Base-by-base conservation (phyloP, 2,329 filamentous ascomycete species). In the Diaporthe sp. region DNA sequence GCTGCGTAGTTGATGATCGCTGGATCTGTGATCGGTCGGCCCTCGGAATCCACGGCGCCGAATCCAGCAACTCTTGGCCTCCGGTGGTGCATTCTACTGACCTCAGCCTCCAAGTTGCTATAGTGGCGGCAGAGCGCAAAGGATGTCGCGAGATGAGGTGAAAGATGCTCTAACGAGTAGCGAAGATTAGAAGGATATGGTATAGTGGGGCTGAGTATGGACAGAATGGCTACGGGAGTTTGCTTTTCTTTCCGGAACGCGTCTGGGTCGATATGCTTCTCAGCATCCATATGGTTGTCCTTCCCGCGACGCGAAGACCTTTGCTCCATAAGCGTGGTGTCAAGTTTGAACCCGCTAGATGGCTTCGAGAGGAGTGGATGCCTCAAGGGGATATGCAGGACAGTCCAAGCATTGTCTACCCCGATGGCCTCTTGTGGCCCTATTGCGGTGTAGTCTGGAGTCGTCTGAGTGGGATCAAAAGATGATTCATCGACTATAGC, bases 311-410 rank as follows among this genome's bases (percentile, higher is more conserved):
- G 84, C 81, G 88, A 87, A 4, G 85, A 86, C 76, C 86, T 90
- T 69, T 88, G 87, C 76, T 90, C 88, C 81, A 92, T 85, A 4
- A 85, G 84, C 22, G 89, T 84, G n/a, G 88, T 84, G 77, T 92
- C 88, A 12, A 92, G 82, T 80, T 88, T 86, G 83, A 92, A 89
- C 37, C 86, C 80, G 73, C 25, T 50, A 9, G 86, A 84, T 37
- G 90, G 86, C 78, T 93, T 93, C 1, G 94, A 94, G 12, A 94
- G 84, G 0, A 94, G 86, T 3, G 94, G 90, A 81, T 96, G 94
- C 50, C 94, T 90, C 9, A 99, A 86, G 0, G 97, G 97, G 61
- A 98, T 92, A 80, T 99, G 97, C 44, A 97, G 90, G n/a, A 99
- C 92, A 0, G 96, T 98, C 87, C 94, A 98, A 0, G 96, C 95